These are phyloP conservation scores for Phaeosphaeria sp. DNA, from an alignment of 2,329 filamentous ascomycete genomes.

Conservation along the genomic window DNA sequence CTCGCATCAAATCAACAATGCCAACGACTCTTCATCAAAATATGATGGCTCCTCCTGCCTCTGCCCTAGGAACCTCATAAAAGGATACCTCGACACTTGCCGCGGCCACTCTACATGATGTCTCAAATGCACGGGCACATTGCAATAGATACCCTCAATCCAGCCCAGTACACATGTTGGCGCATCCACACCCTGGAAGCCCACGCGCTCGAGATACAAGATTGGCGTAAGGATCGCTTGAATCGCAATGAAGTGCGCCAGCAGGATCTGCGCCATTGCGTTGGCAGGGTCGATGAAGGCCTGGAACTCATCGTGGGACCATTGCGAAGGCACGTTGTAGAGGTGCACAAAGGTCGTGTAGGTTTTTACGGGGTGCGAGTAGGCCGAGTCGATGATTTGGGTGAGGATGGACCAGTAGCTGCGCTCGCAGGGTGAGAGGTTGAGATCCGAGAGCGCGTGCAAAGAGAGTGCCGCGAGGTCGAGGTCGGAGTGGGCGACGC, in stretches of 20 bases:
- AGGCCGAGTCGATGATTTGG: slow-evolving; percentile 35
- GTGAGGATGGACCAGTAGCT: slow-evolving; percentile 35
- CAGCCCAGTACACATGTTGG: slow-evolving; percentile 39
- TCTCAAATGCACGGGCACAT: slow-evolving; percentile 28
- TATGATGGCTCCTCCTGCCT: slow-evolving; percentile 13
- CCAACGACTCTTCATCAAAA: slow-evolving; percentile 10
- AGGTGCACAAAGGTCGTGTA: slow-evolving; percentile 53
- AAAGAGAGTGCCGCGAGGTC: slow-evolving; percentile 40
- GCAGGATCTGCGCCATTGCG: slow-evolving; percentile 50
- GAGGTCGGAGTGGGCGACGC: slow-evolving; percentile 36
- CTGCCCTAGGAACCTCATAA: slow-evolving; percentile 34
- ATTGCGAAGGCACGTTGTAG: slow-evolving; percentile 50
- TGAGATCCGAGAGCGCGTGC: slow-evolving; percentile 28
- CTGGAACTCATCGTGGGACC: slow-evolving; percentile 51
- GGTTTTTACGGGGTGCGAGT: slow-evolving; percentile 39
- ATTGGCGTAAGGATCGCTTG: slow-evolving; percentile 55
- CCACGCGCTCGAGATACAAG: slow-evolving; percentile 40
- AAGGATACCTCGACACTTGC: slow-evolving; percentile 38
- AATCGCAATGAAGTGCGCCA: slow-evolving; percentile 56
- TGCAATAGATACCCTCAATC: slow-evolving; percentile 43
- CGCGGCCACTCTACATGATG: slow-evolving; percentile 39
- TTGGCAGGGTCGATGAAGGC: slow-evolving; percentile 54
- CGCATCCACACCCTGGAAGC: slow-evolving; percentile 42
- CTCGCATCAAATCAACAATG: neutral
- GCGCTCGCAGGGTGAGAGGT: slow-evolving; percentile 36